Conservation (phyloP, 805 yeast genomes). For the Vanderwaltozyma tropicalis region DNA sequence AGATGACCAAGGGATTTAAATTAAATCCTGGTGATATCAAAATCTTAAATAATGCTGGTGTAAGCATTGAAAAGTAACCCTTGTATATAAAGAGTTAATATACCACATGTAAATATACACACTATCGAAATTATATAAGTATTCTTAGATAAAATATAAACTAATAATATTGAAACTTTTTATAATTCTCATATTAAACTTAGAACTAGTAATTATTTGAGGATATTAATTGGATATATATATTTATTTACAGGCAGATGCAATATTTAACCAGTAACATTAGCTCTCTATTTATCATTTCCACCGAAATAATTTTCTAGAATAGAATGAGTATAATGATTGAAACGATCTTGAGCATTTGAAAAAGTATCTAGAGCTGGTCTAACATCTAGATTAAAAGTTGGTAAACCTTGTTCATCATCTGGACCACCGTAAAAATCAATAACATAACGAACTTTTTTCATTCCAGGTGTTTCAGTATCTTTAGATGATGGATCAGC, state of each 20-base stretch:
- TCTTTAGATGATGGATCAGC: constrained; percentile 30
- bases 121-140: no score
- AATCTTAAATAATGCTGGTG: no score
- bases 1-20: constrained; percentile 3
- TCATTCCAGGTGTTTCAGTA: constrained; percentile 38
- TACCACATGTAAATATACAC: no score
- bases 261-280: no score
- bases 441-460: constrained; percentile 77
- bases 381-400: constrained; percentile 86
- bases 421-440: constrained; percentile 97
- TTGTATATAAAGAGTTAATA: no score
- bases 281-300: not conserved
- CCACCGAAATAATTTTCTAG: not conserved
- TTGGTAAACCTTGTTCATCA: constrained; percentile 79
- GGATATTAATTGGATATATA: no score
- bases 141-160: no score
- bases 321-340: constrained; percentile 29
- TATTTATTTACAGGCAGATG: constrained; percentile 1
- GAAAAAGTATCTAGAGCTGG: constrained; percentile 75
- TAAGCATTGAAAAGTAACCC: no score
- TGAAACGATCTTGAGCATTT: constrained; percentile 58
- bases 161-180: no score
- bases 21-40: no score
- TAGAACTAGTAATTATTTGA: no score
- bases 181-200: no score